Base-by-base conservation (phyloP, 352 stramenopile species). In the Phytophthora pseudosyringae region DNA sequence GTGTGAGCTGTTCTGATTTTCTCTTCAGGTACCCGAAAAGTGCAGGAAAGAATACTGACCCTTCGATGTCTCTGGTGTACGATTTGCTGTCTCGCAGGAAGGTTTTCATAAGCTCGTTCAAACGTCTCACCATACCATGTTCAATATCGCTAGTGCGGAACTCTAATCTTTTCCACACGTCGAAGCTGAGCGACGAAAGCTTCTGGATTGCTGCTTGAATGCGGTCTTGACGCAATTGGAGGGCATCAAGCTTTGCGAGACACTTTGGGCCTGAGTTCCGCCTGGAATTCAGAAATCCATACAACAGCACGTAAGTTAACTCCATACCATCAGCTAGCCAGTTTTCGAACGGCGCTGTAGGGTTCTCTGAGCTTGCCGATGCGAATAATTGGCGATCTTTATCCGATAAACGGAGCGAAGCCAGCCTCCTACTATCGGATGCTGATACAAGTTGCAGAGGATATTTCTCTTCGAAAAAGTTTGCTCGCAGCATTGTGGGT, bases 131-230 rank as follows among this genome's bases (percentile, higher is more conserved):
- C 62, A 70, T 61, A 12, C 43, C 15, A 45, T 66, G 47, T 50
- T 65, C 45, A 16, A 70, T 32, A 47, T 70, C 62, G 7, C 38
- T 39, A 35, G 41, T 55, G n/a, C 55, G 55, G 16, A 70, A 56
- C 18, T 70, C 55, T 44, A 70, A 33, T 28, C 54, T 39, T 49
- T 70, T 70, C 62, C 62, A 70, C n/a, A 65, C 54, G 13, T 70
- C 62, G 28, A 70, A 64, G 16, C 47, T 66, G 26, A 70, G 55
- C n/a, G 46, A 55, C 11, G 62, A 61, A 28, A 70, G 35, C 40
- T 70, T 70, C 21, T 59, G 45, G 5, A 59, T 51, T 21, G 48
- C 54, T 35, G 62, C 62, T 56, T 66, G 45, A 33, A 70, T 59
- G 4, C 62, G 62, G 5, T 65, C 55, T 39, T 60, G 46, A 25